Percentiles rank a stretch among this genome's conserved stretches.
Conservation (phyloP, 192 early-diverging fungal genomes). For the Coemansia interrupta region DNA sequence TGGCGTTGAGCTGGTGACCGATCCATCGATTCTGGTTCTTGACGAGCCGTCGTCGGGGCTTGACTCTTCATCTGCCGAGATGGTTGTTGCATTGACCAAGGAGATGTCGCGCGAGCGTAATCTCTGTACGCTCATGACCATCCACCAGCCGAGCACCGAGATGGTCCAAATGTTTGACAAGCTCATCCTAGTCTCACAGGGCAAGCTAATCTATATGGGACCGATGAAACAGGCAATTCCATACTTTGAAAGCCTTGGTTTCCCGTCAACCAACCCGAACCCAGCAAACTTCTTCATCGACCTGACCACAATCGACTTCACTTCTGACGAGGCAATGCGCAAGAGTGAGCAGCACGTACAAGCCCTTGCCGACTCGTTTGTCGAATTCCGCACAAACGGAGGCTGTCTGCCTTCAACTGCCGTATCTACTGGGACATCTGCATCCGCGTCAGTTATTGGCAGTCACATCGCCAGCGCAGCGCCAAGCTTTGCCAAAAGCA, state of each 20-base stretch:
- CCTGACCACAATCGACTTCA: slow-evolving; percentile 29
- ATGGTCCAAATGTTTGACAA: slow-evolving; percentile 67
- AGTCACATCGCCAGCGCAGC: neutral
- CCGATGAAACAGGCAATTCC: slow-evolving; percentile 11
- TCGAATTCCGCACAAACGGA: neutral
- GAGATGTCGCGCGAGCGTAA: slow-evolving; percentile 16
- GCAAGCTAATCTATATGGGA: slow-evolving; percentile 55
- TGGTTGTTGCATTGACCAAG: no score
- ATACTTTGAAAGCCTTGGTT: slow-evolving; percentile 38
- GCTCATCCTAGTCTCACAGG: slow-evolving; percentile 58
- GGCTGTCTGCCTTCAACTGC: neutral
- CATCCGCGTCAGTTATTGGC: neutral
- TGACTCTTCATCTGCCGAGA: no score
- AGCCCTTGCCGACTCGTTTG: slow-evolving; percentile 2
- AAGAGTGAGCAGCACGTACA: slow-evolving; percentile 11
- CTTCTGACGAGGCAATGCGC: no score
- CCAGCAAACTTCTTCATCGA: slow-evolving; percentile 61
- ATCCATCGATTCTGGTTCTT: no score
- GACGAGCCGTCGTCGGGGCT: no score
- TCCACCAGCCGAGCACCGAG: slow-evolving; percentile 81
- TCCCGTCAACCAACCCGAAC: slow-evolving; percentile 55
- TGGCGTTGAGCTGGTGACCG: no score
- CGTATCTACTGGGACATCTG: neutral
- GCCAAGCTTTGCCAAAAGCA: neutral
- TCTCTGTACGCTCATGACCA: slow-evolving; percentile 68